These are phyloP conservation scores for Austropuccinia psidii DNA, from an alignment of 1,284 basidiomycete genomes.

Conservation along the genomic window DNA sequence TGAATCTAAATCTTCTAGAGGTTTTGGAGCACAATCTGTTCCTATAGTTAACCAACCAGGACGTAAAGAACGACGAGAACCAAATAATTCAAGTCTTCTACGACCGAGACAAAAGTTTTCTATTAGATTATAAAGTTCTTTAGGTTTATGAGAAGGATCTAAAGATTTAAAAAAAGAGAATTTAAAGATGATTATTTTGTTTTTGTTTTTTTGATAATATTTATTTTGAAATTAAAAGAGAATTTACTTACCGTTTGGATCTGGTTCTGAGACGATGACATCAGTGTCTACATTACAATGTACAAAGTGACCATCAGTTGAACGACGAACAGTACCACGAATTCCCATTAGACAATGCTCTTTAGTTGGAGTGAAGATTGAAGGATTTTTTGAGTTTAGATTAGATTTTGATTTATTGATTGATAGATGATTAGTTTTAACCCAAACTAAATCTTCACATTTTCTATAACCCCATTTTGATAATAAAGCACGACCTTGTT, in stretches of 20 bases:
- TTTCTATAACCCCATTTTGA: conserved; percentile 90
- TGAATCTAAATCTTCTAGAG: neutral
- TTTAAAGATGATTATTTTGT: neutral
- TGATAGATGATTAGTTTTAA: conserved; percentile 39
- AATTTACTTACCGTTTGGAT: conserved; percentile 15
- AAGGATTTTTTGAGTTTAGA: conserved; percentile 6
- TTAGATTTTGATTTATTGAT: conserved; percentile 22
- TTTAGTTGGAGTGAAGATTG: conserved; percentile 73
- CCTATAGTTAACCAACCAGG: conserved; percentile 89
- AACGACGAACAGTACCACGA: conserved; percentile 85
- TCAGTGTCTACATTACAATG: conserved; percentile 84
- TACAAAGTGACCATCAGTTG: conserved; percentile 88
- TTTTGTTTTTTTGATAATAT: conserved; percentile 47
- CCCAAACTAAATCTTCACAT: conserved; percentile 80
- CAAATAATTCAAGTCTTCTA: conserved; percentile 84
- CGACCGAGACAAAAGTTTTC: conserved; percentile 97
- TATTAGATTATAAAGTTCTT: conserved; percentile 87
- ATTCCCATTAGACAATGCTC: conserved; percentile 99
- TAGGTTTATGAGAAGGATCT: conserved; percentile 76
- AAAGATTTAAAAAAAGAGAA: conserved; percentile 5
- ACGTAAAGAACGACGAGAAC: conserved; percentile 62
- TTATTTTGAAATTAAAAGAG: conserved; percentile 49
- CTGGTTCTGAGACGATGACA: conserved; percentile 32
- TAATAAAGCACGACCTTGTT: conserved; percentile 80
- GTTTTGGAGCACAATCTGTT: conserved; percentile 42